Conservation (phyloP, 768 basidiomycete genomes). For the Boletellus emodensis region DNA sequence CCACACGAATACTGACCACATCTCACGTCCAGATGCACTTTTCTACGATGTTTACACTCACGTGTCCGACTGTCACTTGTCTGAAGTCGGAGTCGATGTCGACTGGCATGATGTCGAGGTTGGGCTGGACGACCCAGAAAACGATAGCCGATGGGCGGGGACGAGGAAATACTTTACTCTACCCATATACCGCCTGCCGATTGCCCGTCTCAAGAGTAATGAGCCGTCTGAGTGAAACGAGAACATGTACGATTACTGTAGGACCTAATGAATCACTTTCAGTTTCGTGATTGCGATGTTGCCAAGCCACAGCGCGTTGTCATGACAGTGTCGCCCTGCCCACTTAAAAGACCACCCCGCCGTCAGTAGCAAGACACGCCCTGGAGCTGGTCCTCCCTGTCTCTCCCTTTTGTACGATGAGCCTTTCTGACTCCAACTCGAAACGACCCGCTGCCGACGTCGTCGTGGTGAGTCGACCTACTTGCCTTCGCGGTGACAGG, state of each 20-base stretch:
- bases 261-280: neutral
- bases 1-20: neutral
- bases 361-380: no score
- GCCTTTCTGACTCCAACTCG: constrained; percentile 5
- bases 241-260: neutral
- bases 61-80: constrained; percentile 80
- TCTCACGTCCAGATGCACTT: constrained; percentile 55
- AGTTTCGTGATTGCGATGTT: neutral
- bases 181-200: constrained; percentile 69
- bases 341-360: neutral
- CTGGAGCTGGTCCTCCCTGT: constrained; percentile 22
- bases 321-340: neutral
- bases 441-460: constrained; percentile 20
- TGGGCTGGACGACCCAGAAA: constrained; percentile 36
- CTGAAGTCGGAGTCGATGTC: constrained; percentile 75
- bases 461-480: constrained; percentile 19
- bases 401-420: constrained; percentile 8
- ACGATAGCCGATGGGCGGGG: constrained; percentile 68
- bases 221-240: neutral
- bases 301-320: neutral
- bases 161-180: constrained; percentile 74
- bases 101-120: constrained; percentile 83
- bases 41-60: constrained; percentile 92
- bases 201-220: constrained; percentile 35
- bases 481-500: neutral